Evolutionary conservation across 1,284 basidiomycete genomes (phyloP).

Genomic region (Trametes sp.): DNA sequence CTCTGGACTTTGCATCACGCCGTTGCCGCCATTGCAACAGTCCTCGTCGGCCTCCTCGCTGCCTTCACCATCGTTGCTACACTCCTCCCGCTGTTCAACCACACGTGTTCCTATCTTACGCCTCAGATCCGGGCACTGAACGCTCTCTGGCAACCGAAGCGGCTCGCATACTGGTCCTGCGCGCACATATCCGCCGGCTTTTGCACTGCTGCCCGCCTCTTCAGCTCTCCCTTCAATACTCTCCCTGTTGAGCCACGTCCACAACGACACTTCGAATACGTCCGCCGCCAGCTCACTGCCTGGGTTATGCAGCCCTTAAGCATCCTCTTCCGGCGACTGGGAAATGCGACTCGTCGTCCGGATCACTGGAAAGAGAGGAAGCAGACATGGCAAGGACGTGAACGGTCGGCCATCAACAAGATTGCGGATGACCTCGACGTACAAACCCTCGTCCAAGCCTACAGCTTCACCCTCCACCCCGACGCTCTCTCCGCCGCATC

Average conservation of each 20-base stretch:
- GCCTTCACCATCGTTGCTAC: conserved; percentile 8
- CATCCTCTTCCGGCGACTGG: background rate
- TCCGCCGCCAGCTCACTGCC: background rate
- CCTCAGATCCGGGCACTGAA: background rate
- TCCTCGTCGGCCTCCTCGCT: background rate
- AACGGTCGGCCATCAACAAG: background rate
- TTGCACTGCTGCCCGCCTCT: too few species aligned
- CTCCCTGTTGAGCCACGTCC: too few species aligned
- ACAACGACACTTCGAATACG: too few species aligned
- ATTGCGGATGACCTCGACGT: background rate
- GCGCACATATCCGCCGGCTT: too few species aligned
- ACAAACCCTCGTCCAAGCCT: background rate
- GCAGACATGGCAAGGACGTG: background rate
- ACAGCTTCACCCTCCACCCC: background rate
- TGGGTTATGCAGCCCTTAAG: background rate
- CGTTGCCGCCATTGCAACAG: conserved; percentile 8
- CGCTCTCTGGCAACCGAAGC: background rate
- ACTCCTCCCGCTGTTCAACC: conserved; percentile 10
- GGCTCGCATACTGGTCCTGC: too few species aligned
- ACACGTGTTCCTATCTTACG: background rate
- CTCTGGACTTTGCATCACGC: conserved; percentile 19
- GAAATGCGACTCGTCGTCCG: too few species aligned
- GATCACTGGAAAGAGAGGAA: background rate
- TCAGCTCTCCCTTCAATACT: too few species aligned
- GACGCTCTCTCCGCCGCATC: conserved; percentile 1